Evolutionary conservation across 2,329 filamentous ascomycete genomes (phyloP), one percentile per base, ranked within the genome.

Genomic region (Sporothrix inflata): DNA sequence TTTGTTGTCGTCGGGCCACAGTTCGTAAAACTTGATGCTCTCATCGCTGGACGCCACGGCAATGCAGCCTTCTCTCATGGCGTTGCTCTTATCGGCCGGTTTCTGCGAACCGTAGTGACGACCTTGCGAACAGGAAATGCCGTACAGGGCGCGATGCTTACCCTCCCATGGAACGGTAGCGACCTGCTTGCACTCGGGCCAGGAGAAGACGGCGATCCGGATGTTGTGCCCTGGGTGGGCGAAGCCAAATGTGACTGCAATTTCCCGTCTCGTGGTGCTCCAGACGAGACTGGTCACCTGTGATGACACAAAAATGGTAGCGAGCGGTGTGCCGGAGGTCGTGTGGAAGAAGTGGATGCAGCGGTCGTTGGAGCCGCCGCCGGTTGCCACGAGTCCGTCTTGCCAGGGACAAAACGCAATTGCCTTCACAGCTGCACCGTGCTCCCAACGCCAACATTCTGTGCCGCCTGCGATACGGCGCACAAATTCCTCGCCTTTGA

Each of bases 361-460:
- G 77, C 94, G 93, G 82, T 99, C 95, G 78, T 97, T 97, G 61
- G 93, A 95, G 30, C 96, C 96, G 51, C 96, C 95, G 3, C 96
- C 94, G 1, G 95, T 97, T 16, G 96, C 96, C 51, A 99, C 82
- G 4, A 99, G 86, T 3, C 91, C 92, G 30, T 92, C 89, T 72
- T 95, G 92, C 95, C 94, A 99, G 0, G 96, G 95, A 75, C 95
- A 97, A 81, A 98, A 98, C 1, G 96, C 94, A 76, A 98, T 96
- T 42, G 96, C 96, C 81, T 99, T 99, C 76, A 98, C 92, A 2
- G 96, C 96, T 0, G 95, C 95, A 34, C 89, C 89, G 79, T 99
- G 94, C 12, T 85, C 81, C 88, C 94, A 96, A 42, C 87, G 87
- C 79, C 97, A 90, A 76, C 87, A 91, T 77, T 92, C 89, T 40